Evolutionary conservation across 305 asterid genomes (phyloP).

Genomic region (Fraxinus greggii): DNA sequence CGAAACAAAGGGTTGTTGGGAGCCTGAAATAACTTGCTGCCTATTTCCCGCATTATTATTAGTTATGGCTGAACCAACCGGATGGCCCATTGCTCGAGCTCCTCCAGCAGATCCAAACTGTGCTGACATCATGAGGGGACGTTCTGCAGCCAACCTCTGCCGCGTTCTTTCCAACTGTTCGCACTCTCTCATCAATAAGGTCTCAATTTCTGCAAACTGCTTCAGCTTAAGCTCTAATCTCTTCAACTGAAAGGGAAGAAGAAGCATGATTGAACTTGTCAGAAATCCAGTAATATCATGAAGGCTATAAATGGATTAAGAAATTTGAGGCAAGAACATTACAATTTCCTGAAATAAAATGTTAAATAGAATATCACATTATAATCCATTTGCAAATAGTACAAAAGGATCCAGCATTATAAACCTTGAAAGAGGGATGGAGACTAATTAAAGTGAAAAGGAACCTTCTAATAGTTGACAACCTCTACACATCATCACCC

Average conservation of each 20-base stretch:
- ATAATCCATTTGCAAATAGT: neutral
- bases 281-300: neutral
- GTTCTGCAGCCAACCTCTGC: constrained; percentile 68
- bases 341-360: neutral
- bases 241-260: neutral
- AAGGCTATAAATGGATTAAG: neutral
- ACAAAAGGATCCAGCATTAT: neutral
- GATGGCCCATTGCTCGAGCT: constrained; percentile 43
- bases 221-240: constrained; percentile 17
- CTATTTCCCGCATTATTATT: constrained; percentile 33
- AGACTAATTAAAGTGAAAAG: neutral
- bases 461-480: neutral
- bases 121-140: constrained; percentile 48
- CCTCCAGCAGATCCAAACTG: constrained; percentile 56
- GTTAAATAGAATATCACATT: neutral
- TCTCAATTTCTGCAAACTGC: constrained; percentile 68
- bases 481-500: neutral
- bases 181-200: constrained; percentile 88
- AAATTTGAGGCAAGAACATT: neutral
- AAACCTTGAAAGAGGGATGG: neutral
- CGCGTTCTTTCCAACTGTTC: constrained; percentile 88
- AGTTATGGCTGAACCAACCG: constrained; percentile 36
- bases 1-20: constrained; percentile 41
- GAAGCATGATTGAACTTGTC: neutral
- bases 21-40: constrained; percentile 34